Conservation (phyloP, 2,329 filamentous ascomycete genomes). For the Monosporascus sp. region DNA sequence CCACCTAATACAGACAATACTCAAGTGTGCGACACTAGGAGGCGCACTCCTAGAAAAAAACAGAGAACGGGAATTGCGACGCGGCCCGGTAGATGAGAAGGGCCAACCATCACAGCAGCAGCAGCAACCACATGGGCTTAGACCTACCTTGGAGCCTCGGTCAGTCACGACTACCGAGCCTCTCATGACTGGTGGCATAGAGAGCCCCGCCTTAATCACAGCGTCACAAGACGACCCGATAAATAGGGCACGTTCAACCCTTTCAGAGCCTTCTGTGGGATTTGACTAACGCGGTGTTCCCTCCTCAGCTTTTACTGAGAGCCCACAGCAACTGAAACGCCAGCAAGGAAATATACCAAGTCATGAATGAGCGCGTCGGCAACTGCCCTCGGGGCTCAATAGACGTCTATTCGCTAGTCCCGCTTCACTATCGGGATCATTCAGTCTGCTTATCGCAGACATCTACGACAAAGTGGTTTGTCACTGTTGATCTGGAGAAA, state of each 20-base stretch:
- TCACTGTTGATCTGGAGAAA: too few species aligned
- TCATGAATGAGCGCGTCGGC: too few species aligned
- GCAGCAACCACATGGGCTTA: slow-evolving; percentile 1
- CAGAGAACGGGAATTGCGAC: slow-evolving; percentile 53
- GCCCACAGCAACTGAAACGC: slow-evolving; percentile 27
- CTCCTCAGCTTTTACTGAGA: slow-evolving; percentile 25
- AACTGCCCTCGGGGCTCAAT: too few species aligned
- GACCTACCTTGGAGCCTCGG: slow-evolving; percentile 42
- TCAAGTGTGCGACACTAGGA: slow-evolving; percentile 92
- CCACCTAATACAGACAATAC: slow-evolving; percentile 93
- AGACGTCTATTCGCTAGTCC: too few species aligned
- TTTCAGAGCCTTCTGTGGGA: slow-evolving; percentile 34
- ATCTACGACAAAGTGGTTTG: too few species aligned
- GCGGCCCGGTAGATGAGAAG: slow-evolving; percentile 41
- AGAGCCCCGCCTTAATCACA: slow-evolving; percentile 59
- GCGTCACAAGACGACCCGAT: slow-evolving; percentile 55
- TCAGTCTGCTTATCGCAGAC: too few species aligned
- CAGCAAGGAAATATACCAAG: slow-evolving; percentile 1
- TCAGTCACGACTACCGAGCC: slow-evolving; percentile 66
- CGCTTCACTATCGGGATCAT: too few species aligned
- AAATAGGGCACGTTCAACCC: slow-evolving; percentile 44
- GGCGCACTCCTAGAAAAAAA: slow-evolving; percentile 76
- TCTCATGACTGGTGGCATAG: slow-evolving; percentile 45
- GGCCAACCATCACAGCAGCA: slow-evolving; percentile 31
- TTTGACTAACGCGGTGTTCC: slow-evolving; percentile 22